Evolutionary conservation across 768 basidiomycete genomes (phyloP), one percentile per base, ranked within the genome.

Genomic region (Termitomyces sp.): DNA sequence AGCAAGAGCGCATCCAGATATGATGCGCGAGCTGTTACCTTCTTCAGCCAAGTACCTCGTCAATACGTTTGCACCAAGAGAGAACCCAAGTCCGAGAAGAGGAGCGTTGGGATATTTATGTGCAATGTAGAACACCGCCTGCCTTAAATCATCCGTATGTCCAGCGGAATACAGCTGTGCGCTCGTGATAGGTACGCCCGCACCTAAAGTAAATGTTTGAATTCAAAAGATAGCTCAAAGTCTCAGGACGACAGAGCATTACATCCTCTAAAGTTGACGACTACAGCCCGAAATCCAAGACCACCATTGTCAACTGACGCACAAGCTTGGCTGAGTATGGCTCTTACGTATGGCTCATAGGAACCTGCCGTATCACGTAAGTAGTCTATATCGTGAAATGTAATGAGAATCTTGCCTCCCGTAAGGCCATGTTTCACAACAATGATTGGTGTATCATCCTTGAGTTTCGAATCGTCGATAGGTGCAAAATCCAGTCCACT

Each of bases 211-310:
- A 19, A 26, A 57, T 7, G 30, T 0, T 44, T 45, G 19, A 46
- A 49, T 53, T 46, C 33, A 31, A 59, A 47, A 65, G 66, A 26
- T 50, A 50, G 54, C 44, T 41, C 46, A 55, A 28, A 53, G 53
- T 59, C 43, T 23, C 60, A 58, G 9, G 15, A 21, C 12, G 15
- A 11, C 58, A 55, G 33, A 80, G 33, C 26, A 87, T 66, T 64
- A 90, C 94, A 96, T 66, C 94, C 94, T 63, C 95, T 83, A 72
- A 89, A 95, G 72, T 96, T 97, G 67, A 95, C 81, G 9, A 98
- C 93, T 12, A 89, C 87, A 5, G 83, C 95, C 56, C 97, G 80
- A 70, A 91, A 96, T 15, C 94, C 94, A 53, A 96, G 74, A 1
- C 95, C 96, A n/a, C 91, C 92, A 63, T 89, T 76, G 42, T 80